Evolutionary conservation across 441 rosid genomes (phyloP).

Genomic region (Melastoma candidum): DNA sequence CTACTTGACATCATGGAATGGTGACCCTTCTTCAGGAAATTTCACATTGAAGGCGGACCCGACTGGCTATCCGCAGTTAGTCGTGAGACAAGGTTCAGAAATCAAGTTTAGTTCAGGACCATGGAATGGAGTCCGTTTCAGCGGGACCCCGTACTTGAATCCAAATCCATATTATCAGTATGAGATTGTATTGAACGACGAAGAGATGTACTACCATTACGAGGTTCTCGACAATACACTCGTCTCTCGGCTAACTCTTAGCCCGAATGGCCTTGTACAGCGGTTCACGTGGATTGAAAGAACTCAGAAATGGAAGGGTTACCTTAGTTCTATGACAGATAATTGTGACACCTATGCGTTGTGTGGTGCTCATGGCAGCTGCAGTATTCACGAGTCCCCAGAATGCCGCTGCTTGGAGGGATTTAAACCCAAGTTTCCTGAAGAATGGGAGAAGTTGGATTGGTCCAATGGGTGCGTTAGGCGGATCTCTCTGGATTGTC

Average conservation of each 20-base stretch:
- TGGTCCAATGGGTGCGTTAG: not conserved
- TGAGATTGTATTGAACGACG: not conserved
- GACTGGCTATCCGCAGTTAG: not conserved
- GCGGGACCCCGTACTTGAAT: not conserved
- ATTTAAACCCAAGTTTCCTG: not conserved
- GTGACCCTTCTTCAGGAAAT: slow-evolving; percentile 7
- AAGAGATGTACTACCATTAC: slow-evolving; percentile 5
- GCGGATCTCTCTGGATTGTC: not conserved
- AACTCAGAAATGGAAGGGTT: too few species aligned
- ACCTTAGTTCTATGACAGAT: not conserved
- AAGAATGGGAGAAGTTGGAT: not conserved
- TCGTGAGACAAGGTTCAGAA: not conserved
- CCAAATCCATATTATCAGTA: not conserved
- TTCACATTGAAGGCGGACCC: not conserved
- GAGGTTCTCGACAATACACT: not conserved
- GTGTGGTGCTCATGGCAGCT: not conserved
- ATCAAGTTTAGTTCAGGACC: slow-evolving; percentile 1
- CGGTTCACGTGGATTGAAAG: slow-evolving; percentile 1
- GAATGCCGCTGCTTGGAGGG: not conserved
- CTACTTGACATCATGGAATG: slow-evolving; percentile 7
- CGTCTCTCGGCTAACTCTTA: not conserved
- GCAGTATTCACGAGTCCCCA: not conserved
- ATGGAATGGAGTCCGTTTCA: slow-evolving; percentile 8
- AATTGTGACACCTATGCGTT: not conserved
- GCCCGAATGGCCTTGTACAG: not conserved